Evolutionary conservation across 2,329 filamentous ascomycete genomes (phyloP).

Genomic region (Pezicula radicicola): DNA sequence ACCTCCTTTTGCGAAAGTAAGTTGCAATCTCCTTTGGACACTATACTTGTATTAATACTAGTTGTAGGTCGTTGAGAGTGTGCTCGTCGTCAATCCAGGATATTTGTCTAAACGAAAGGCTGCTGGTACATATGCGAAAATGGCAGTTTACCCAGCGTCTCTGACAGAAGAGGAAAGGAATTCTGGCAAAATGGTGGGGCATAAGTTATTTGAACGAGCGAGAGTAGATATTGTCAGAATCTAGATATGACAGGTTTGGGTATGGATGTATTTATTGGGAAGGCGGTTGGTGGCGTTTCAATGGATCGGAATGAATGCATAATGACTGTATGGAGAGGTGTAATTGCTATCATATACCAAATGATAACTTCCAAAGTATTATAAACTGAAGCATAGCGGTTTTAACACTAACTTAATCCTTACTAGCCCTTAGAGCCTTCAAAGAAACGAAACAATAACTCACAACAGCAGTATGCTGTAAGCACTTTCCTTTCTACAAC

Average conservation of each 20-base stretch:
- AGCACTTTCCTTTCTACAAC: no score
- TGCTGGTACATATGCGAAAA: conserved; percentile 79
- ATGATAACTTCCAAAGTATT: no score
- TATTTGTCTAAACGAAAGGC: conserved; percentile 80
- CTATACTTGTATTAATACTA: conserved; percentile 1
- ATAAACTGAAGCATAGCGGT: no score
- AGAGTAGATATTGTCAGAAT: conserved; percentile 87
- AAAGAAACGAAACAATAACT: no score
- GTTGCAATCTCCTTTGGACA: conserved; percentile 16
- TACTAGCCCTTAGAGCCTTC: no score
- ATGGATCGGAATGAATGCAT: conserved; percentile 8
- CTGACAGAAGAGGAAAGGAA: conserved; percentile 56
- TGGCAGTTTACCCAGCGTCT: conserved; percentile 68
- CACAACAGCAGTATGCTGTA: no score
- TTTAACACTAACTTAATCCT: no score
- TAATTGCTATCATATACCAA: no score
- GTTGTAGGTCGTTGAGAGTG: conserved; percentile 79
- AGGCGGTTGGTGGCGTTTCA: conserved; percentile 2
- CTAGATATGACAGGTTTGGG: conserved; percentile 26
- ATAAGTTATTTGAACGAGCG: conserved; percentile 77
- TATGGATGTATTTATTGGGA: background rate
- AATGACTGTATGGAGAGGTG: conserved; percentile 1
- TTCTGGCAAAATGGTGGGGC: conserved; percentile 57
- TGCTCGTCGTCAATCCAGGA: conserved; percentile 88
- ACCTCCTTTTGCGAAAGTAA: conserved; percentile 83